Percentiles rank a stretch among this genome's conserved stretches.
Conservation (phyloP, 805 yeast genomes). For the Metschnikowia borealis region DNA sequence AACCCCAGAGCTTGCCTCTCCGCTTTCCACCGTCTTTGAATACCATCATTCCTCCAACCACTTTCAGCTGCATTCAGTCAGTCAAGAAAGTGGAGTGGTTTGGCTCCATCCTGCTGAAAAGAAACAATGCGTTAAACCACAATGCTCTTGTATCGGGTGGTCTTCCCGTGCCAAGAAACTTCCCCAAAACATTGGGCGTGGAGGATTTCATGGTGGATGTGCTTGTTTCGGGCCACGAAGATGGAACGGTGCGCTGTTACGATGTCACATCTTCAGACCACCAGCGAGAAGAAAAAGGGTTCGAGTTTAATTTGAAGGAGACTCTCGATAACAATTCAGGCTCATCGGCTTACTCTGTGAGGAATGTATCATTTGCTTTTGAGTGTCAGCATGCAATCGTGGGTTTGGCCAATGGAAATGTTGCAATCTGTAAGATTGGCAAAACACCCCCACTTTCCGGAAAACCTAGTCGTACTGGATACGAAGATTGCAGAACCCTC, state of each 20-base stretch:
- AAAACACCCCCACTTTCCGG: slow-evolving; percentile 16
- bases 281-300: slow-evolving; percentile 27
- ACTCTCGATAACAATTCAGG: slow-evolving; percentile 28
- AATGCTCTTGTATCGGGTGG: slow-evolving; percentile 73
- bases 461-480: slow-evolving; percentile 18
- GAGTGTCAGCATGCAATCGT: slow-evolving; percentile 73
- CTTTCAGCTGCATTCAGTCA: slow-evolving; percentile 46
- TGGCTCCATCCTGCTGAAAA: slow-evolving; percentile 48
- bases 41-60: slow-evolving; percentile 71
- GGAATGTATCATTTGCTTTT: slow-evolving; percentile 67
- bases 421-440: slow-evolving; percentile 69
- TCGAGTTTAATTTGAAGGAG: slow-evolving; percentile 33
- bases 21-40: slow-evolving; percentile 73
- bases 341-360: slow-evolving; percentile 43
- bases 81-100: slow-evolving; percentile 70
- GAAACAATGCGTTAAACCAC: slow-evolving; percentile 34
- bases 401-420: slow-evolving; percentile 66
- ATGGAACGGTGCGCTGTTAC: slow-evolving; percentile 79
- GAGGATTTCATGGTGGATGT: slow-evolving; percentile 42
- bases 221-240: slow-evolving; percentile 81
- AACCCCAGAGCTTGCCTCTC: slow-evolving; percentile 30
- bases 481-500: slow-evolving; percentile 25
- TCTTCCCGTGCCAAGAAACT: slow-evolving; percentile 47
- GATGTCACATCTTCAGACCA: slow-evolving; percentile 76
- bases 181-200: slow-evolving; percentile 29